Percentiles rank a stretch among this genome's conserved stretches.
Conservation (phyloP, 371 early-diverging fungal genomes). For the Mucor circinelloides region DNA sequence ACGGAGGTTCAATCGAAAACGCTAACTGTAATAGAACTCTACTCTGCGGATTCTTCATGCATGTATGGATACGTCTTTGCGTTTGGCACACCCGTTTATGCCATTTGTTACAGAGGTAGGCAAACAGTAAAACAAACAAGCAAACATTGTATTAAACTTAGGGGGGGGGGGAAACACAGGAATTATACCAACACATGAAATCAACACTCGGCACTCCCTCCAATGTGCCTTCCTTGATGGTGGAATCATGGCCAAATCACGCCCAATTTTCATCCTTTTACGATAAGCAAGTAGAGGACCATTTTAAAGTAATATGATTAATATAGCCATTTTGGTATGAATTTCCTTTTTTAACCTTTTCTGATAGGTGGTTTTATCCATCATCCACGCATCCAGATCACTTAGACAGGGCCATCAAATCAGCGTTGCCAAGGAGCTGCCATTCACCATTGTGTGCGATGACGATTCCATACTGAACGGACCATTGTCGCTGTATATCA, state of each 20-base stretch:
- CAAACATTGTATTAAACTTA: neutral
- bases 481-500: constrained; percentile 39
- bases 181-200: constrained; percentile 63
- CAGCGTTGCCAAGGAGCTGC: constrained; percentile 49
- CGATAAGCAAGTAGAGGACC: constrained; percentile 53
- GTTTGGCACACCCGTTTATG: constrained; percentile 97
- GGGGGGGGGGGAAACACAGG: no score
- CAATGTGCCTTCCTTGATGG: constrained; percentile 53
- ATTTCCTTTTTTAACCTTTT: constrained; percentile 7
- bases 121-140: constrained; percentile 21
- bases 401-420: constrained; percentile 66
- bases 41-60: constrained; percentile 64
- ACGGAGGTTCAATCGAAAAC: neutral
- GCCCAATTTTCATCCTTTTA: constrained; percentile 33
- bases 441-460: constrained; percentile 54
- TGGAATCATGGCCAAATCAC: constrained; percentile 52
- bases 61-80: constrained; percentile 83
- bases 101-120: constrained; percentile 98
- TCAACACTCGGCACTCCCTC: constrained; percentile 3
- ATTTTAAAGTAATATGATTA: constrained; percentile 49
- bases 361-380: constrained; percentile 45
- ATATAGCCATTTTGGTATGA: neutral
- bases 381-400: constrained; percentile 69
- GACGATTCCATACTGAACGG: constrained; percentile 36
- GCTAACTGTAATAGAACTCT: constrained; percentile 23